A percentile compares a stretch with the other conserved stretches of the same genome.
These are phyloP conservation scores for Microsporum ferrugineum DNA, from an alignment of 2,329 filamentous ascomycete genomes.

Conservation along the genomic window DNA sequence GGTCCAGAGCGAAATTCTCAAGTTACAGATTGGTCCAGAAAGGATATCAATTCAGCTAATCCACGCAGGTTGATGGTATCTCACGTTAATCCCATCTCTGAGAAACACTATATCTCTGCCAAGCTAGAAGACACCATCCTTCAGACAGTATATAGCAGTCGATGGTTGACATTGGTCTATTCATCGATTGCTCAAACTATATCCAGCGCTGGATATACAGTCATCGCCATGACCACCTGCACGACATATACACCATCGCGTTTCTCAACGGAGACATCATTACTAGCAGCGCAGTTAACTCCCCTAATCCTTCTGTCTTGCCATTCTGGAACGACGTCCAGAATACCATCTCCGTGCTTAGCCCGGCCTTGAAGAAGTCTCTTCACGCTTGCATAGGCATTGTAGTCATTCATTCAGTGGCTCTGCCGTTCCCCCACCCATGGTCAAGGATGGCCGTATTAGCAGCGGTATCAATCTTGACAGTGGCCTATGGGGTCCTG, in stretches of 20 bases:
- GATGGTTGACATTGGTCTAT: not conserved
- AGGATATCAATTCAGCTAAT: conserved; percentile 10
- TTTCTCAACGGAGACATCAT: conserved; percentile 16
- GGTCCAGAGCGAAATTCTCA: conserved; percentile 6
- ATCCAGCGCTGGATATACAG: conserved; percentile 10
- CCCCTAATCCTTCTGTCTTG: not conserved
- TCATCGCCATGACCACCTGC: conserved; percentile 17
- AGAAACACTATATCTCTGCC: conserved; percentile 5
- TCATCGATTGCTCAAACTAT: conserved; percentile 9
- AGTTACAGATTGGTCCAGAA: conserved; percentile 7
- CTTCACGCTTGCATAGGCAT: conserved; percentile 10
- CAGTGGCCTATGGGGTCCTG: conserved; percentile 20
- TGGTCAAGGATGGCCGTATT: conserved; percentile 19
- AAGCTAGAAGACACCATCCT: conserved; percentile 6
- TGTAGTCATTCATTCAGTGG: conserved; percentile 29
- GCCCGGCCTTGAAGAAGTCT: not conserved
- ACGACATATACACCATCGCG: conserved; percentile 16
- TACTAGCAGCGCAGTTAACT: not conserved
- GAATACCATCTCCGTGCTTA: not conserved
- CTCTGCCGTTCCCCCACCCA: conserved; percentile 19
- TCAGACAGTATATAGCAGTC: not conserved
- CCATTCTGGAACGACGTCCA: not conserved
- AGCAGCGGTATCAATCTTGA: conserved; percentile 27
- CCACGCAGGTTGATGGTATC: conserved; percentile 11
- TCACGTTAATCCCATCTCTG: conserved; percentile 10